Evolutionary conservation across 257 asterid genomes (phyloP), one percentile per base, ranked within the genome.

Genomic region (Schizonepeta tenuifolia): DNA sequence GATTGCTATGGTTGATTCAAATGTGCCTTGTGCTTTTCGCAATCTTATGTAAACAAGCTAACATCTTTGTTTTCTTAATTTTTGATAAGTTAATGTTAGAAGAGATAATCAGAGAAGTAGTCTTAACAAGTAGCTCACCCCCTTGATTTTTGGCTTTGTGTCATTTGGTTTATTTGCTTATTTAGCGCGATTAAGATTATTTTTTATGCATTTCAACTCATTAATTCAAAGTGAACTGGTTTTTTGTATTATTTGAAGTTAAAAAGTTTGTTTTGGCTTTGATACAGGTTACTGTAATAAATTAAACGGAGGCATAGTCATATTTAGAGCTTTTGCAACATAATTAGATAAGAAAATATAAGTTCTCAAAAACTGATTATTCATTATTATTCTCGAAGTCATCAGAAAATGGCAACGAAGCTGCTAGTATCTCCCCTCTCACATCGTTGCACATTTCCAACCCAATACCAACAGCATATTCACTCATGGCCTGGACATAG

Each of bases 351-450:
- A 54, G 58, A 17, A 33, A 31, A 3, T 26, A 33, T 6, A 41
- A 17, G 49, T 10, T 72, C 33, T 35, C 24, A 40, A 33, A 9
- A 53, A 58, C 75, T 62, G 67, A 78, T 71, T 18, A 31, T 38
- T 26, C 10, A 22, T 50, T 53, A 22, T 75, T 36, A 12, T 46
- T 70, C 31, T 51, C n/a, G 46, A 64, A 65, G 17, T 56, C 21
- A 70, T 40, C 81, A 74, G 85, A 67, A 66, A 54, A 86, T 86
- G 90, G 88, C 88, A 7, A 75, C 83, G 15, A 86, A 83, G 84
- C 86, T 81, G 20, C 68, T 83, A 31, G 71, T 79, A 44, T 81
- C 86, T 72, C 86, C 86, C 7, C 50, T 83, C 66, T 63, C 84
- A 69, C 83, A 73, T 47, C 80, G 76, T 40, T 80, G 79, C 77